Evolutionary conservation across 345 rosid species (phyloP).

Genomic region (Pistacia vera): DNA sequence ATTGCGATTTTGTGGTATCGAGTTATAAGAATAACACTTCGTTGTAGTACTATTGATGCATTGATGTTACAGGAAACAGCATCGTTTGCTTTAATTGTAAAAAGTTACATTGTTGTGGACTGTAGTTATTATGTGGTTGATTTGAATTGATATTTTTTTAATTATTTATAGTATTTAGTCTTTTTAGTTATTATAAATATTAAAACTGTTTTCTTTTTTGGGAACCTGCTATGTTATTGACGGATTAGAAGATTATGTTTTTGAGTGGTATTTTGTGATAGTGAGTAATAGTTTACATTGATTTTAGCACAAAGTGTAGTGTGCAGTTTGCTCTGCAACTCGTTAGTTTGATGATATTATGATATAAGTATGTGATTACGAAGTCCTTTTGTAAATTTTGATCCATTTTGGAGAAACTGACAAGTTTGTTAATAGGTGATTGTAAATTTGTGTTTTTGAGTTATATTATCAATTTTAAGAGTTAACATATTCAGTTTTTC

Average conservation of each 20-base stretch:
- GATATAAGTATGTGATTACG: slow-evolving; percentile 1
- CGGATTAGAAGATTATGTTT: not conserved
- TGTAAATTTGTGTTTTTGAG: not conserved
- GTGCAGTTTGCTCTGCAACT: not conserved
- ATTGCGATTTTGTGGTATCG: not conserved
- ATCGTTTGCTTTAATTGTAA: not conserved
- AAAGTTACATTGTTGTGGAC: not conserved
- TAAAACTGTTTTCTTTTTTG: not conserved
- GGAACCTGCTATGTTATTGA: not conserved
- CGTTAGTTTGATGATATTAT: not conserved
- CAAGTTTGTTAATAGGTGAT: slow-evolving; percentile 1
- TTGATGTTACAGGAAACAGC: not conserved
- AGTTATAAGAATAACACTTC: not conserved
- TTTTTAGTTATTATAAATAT: not conserved
- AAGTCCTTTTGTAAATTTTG: not conserved
- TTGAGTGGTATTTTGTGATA: not conserved
- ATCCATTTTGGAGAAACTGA: slow-evolving; percentile 1
- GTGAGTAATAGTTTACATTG: too few relatives aligned
- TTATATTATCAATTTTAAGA: not conserved
- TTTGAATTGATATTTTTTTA: not conserved
- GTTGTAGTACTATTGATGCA: not conserved
- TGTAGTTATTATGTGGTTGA: not conserved
- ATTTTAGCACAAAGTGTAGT: not conserved
- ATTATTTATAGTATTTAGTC: not conserved
- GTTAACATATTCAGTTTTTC: not conserved